Conservation (phyloP, 306 rosid genomes). For the Prunus mume region DNA sequence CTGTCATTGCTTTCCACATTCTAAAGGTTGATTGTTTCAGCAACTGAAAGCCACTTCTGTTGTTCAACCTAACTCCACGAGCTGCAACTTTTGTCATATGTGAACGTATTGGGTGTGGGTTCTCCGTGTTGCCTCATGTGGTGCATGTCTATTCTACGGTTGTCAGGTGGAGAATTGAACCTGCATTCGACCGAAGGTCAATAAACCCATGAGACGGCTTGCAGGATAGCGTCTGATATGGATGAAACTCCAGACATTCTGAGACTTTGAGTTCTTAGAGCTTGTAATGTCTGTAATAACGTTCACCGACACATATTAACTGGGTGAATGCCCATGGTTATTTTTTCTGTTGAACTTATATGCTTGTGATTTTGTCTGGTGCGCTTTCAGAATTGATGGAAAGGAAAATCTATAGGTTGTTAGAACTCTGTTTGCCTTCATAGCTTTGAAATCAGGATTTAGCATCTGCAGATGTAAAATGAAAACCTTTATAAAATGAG, state of each 20-base stretch:
- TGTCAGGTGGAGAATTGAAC: slow-evolving; percentile 27
- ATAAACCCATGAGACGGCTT: slow-evolving; percentile 7
- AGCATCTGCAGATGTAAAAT: neutral
- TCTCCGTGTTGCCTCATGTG: slow-evolving; percentile 14
- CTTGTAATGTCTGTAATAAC: neutral
- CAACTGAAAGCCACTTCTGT: slow-evolving; percentile 33
- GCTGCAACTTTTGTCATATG: slow-evolving; percentile 29
- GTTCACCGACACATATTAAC: neutral
- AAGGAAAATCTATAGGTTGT: neutral
- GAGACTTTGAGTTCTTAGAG: neutral
- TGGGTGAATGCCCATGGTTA: neutral
- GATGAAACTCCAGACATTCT: slow-evolving; percentile 3
- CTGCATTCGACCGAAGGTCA: slow-evolving; percentile 24
- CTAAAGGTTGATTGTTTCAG: slow-evolving; percentile 33
- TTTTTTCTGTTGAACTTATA: neutral
- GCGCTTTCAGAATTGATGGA: neutral
- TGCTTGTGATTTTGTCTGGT: neutral
- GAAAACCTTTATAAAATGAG: no score
- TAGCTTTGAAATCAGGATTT: neutral
- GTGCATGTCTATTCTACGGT: slow-evolving; percentile 31
- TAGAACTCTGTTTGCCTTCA: neutral
- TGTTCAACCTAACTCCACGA: slow-evolving; percentile 29
- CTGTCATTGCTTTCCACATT: slow-evolving; percentile 28
- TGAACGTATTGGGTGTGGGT: slow-evolving; percentile 14
- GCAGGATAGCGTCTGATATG: slow-evolving; percentile 16